A percentile compares a stretch with the other conserved stretches of the same genome.
phyloP scores from a whole-genome alignment of 257 asterid species.

The Verbena officinalis region DNA sequence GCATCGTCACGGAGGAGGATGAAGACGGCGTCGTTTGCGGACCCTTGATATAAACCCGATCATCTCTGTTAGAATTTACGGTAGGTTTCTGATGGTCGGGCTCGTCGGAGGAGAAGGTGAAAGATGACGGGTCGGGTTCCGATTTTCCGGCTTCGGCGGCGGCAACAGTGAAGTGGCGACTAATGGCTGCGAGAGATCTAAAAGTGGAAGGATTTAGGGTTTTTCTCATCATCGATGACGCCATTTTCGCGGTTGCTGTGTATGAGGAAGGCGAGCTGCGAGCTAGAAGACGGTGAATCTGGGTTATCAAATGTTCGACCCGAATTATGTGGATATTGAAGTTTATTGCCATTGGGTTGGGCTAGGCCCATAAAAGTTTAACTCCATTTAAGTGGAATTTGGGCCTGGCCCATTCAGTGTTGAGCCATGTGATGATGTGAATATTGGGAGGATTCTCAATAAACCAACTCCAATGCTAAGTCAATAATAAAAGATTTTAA shows the following conservation, averaged over 20 bases:
- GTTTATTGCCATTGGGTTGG: not conserved
- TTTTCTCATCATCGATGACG: constrained; percentile 47
- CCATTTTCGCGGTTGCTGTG: constrained; percentile 51
- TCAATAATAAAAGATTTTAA: no score
- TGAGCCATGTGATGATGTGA: no score
- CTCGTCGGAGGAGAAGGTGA: constrained; percentile 52
- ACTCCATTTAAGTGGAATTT: not conserved
- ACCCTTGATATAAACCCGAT: constrained; percentile 48
- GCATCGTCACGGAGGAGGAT: constrained; percentile 73
- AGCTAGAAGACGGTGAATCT: constrained; percentile 6
- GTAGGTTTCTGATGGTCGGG: constrained; percentile 25
- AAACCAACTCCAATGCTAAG: no score
- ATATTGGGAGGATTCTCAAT: no score
- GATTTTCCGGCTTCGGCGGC: constrained; percentile 45
- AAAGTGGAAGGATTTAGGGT: constrained; percentile 41
- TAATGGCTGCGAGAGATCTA: constrained; percentile 35
- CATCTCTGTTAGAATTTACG: constrained; percentile 33
- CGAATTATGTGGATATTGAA: not conserved
- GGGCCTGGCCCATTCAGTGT: no score
- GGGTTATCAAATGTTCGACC: constrained; percentile 12
- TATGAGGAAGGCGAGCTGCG: constrained; percentile 2
- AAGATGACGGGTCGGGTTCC: constrained; percentile 45
- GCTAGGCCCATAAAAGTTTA: not conserved
- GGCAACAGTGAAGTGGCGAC: constrained; percentile 41
- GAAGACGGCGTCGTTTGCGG: constrained; percentile 36